phyloP scores from a whole-genome alignment of 768 basidiomycete genomes.

The Hygrophorus pudorinus region DNA sequence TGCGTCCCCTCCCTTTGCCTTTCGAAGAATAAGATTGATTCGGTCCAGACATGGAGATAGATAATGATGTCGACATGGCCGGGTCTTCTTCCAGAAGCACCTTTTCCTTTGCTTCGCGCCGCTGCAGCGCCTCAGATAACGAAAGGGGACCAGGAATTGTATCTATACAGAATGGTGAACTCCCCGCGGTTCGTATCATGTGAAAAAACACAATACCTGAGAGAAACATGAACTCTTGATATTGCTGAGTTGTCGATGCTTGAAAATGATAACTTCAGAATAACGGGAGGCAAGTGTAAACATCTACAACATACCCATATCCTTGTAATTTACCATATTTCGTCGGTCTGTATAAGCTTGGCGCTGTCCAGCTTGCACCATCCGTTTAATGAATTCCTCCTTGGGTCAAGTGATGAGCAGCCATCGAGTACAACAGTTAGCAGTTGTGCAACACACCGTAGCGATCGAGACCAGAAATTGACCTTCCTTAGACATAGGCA shows the following conservation, averaged over 20 bases:
- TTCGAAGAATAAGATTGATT: slow-evolving; percentile 18
- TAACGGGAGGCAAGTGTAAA: slow-evolving; percentile 4
- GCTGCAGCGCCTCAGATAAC: slow-evolving; percentile 47
- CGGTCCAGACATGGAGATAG: slow-evolving; percentile 16
- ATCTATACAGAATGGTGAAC: slow-evolving; percentile 27
- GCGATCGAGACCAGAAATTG: slow-evolving; percentile 67
- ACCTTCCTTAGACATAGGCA: slow-evolving; percentile 69
- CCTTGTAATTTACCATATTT: slow-evolving; percentile 52
- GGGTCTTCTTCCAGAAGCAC: slow-evolving; percentile 53
- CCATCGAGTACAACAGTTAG: neutral
- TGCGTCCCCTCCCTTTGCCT: slow-evolving; percentile 27
- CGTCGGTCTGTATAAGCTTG: slow-evolving; percentile 53
- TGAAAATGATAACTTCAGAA: slow-evolving; percentile 1
- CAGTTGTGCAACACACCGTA: slow-evolving; percentile 43
- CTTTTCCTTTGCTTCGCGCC: slow-evolving; percentile 42
- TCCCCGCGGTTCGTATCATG: slow-evolving; percentile 3
- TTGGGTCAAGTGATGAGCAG: slow-evolving; percentile 19
- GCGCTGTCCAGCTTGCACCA: slow-evolving; percentile 59
- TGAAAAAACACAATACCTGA: slow-evolving; percentile 29
- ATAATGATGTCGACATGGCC: slow-evolving; percentile 26
- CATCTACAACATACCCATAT: slow-evolving; percentile 67
- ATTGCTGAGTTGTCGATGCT: slow-evolving; percentile 53
- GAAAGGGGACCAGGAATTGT: slow-evolving; percentile 56
- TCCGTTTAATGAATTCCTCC: slow-evolving; percentile 81
- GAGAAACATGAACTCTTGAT: slow-evolving; percentile 67